These are phyloP conservation scores for Iris pallida DNA, from an alignment of 116 monocot species.

Conservation along the genomic window DNA sequence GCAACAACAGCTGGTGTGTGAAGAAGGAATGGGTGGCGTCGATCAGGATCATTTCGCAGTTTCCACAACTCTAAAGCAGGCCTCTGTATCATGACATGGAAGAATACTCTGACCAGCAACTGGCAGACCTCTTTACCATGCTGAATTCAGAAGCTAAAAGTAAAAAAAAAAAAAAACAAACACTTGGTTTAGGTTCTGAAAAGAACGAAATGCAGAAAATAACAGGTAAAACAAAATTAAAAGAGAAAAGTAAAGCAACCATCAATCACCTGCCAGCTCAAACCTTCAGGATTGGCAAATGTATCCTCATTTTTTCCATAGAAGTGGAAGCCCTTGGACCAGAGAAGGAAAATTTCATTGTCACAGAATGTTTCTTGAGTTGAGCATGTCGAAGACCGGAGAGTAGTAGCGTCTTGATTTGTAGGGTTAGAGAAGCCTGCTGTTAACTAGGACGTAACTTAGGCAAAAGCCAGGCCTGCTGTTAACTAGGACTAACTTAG, in stretches of 20 bases:
- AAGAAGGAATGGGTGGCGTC: constrained; percentile 58
- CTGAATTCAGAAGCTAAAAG: constrained; percentile 63
- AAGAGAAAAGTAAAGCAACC: not conserved
- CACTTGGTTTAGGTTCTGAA: not conserved
- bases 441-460: too few species aligned
- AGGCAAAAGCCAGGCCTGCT: too few species aligned
- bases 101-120: constrained; percentile 48
- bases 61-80: constrained; percentile 36
- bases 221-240: not conserved
- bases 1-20: constrained; percentile 38
- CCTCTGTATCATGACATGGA: constrained; percentile 50
- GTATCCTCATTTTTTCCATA: constrained; percentile 52
- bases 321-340: constrained; percentile 15
- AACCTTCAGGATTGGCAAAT: constrained; percentile 57
- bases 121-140: constrained; percentile 51
- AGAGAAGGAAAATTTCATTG: constrained; percentile 47
- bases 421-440: constrained; percentile 88
- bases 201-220: not conserved
- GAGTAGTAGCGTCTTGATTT: constrained; percentile 87
- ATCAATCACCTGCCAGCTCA: constrained; percentile 70
- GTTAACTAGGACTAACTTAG: too few species aligned
- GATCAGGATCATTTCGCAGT: constrained; percentile 68
- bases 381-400: constrained; percentile 66
- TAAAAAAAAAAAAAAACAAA: not conserved
- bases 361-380: constrained; percentile 65